Evolutionary conservation across 371 early-diverging fungal species (phyloP).

Genomic region (Rhizopus microsporus): DNA sequence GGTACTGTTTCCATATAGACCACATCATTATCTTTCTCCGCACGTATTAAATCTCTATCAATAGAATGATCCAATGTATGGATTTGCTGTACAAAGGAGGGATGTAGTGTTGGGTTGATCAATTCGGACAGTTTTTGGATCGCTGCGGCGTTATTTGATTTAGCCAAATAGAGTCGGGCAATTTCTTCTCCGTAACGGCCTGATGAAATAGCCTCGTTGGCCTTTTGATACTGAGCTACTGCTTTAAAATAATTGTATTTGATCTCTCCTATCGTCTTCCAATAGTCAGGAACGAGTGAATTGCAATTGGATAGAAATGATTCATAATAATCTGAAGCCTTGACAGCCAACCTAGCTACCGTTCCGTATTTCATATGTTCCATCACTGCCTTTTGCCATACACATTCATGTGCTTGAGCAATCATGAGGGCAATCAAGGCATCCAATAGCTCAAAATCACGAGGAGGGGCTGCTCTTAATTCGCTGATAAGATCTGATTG

Average conservation of each 20-base stretch:
- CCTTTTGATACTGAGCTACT: slow-evolving; percentile 75
- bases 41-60: slow-evolving; percentile 59
- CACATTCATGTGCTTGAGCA: slow-evolving; percentile 90
- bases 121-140: slow-evolving; percentile 28
- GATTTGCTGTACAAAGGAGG: slow-evolving; percentile 29
- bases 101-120: not conserved
- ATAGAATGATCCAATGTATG: slow-evolving; percentile 56
- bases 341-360: slow-evolving; percentile 75
- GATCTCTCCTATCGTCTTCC: slow-evolving; percentile 67
- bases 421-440: slow-evolving; percentile 75
- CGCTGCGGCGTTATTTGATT: slow-evolving; percentile 11
- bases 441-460: slow-evolving; percentile 67
- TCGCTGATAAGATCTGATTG: slow-evolving; percentile 56
- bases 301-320: slow-evolving; percentile 53
- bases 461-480: slow-evolving; percentile 53
- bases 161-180: slow-evolving; percentile 67
- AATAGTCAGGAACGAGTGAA: slow-evolving; percentile 50
- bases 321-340: slow-evolving; percentile 65
- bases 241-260: slow-evolving; percentile 75
- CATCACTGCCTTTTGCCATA: slow-evolving; percentile 79
- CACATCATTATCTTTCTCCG: slow-evolving; percentile 88
- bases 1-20: slow-evolving; percentile 86
- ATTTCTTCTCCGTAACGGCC: slow-evolving; percentile 87
- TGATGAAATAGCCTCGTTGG: slow-evolving; percentile 66
- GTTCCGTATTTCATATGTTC: slow-evolving; percentile 76